Evolutionary conservation across 1,284 basidiomycete species (phyloP), one percentile per base, ranked within the genome.

Genomic region (Microbotryum silenes-acaulis): DNA sequence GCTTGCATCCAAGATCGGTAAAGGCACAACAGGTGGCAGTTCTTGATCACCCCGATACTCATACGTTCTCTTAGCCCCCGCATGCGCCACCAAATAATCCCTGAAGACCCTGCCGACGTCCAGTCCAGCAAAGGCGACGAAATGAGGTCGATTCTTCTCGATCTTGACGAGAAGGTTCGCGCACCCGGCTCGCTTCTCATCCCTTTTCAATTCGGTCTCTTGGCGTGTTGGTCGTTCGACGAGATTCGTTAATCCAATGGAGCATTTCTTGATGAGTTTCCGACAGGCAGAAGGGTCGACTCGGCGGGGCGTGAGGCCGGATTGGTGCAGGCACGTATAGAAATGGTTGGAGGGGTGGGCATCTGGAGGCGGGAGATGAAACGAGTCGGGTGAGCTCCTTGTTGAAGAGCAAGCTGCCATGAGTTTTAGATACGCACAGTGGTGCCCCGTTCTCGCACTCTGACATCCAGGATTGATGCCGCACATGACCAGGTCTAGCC

Each of bases 371-470:
- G 25, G 25, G 25, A 25, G 25, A 25, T 25, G 25, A 25, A 25
- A 21, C 9, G 4, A 46, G 18, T 42, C 42, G 10, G 4, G 31
- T 1, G 3, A 31, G 9, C 4, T 25, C 25, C 25, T 25, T 25
- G 25, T 25, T 25, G 25, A 25, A 25, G 25, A 25, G 25, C 25
- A 25, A 25, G 25, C 25, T 25, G 25, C 25, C 25, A 25, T 4
- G 25, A 25, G 25, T 4, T 25, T 3, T 25, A 4, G 21, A 4
- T 33, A 53, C 63, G 1, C 23, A 71, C 84, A 89, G 72, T 88
- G 86, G 72, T 86, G 83, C 0, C 86, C 86, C 6, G 79, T 75
- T 57, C 79, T 77, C 0, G 85, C 82, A 2, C 84, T 86, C 69
- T 78, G 58, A 81, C 75, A 1, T 85, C 65, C 65, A 5, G 66